phyloP scores from a whole-genome alignment of 2,329 filamentous ascomycete genomes.

The Leptosphaerulina australis region DNA sequence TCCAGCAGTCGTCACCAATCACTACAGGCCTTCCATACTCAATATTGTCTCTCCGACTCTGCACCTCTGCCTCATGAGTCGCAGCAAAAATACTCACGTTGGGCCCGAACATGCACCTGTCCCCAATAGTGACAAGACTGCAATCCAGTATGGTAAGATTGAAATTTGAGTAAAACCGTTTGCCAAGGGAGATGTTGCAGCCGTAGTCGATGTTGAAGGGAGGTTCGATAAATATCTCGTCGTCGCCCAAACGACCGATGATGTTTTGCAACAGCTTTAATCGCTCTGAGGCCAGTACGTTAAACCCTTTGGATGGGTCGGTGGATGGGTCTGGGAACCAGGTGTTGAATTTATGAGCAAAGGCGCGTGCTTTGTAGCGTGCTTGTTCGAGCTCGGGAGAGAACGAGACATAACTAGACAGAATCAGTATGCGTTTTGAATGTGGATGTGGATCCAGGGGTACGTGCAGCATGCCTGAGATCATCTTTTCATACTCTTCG shows the following conservation, averaged over 20 bases:
- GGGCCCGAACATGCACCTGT: conserved; percentile 59
- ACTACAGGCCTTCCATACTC: conserved; percentile 58
- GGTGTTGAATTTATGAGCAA: conserved; percentile 65
- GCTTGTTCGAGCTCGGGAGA: conserved; percentile 57
- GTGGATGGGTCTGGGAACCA: conserved; percentile 41
- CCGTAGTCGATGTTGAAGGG: conserved; percentile 70
- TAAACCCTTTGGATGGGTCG: conserved; percentile 28
- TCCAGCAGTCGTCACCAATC: conserved; percentile 55
- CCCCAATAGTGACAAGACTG: conserved; percentile 59
- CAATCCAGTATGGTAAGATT: conserved; percentile 61
- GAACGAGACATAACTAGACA: conserved; percentile 57
- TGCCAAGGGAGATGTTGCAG: conserved; percentile 66
- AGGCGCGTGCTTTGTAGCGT: conserved; percentile 61
- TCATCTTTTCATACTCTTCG: conserved; percentile 69
- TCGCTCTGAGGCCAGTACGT: conserved; percentile 35
- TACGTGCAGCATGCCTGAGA: conserved; percentile 65
- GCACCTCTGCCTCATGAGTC: conserved; percentile 59
- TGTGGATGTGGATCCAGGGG: neutral
- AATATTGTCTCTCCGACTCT: conserved; percentile 54
- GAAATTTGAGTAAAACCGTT: conserved; percentile 69
- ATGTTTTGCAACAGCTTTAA: conserved; percentile 34
- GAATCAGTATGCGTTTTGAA: neutral
- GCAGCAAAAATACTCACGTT: conserved; percentile 60
- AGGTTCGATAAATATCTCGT: conserved; percentile 61
- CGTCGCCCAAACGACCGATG: conserved; percentile 43